Conservation (phyloP, 441 rosid species). For the Euphorbia schlechtendalii region DNA sequence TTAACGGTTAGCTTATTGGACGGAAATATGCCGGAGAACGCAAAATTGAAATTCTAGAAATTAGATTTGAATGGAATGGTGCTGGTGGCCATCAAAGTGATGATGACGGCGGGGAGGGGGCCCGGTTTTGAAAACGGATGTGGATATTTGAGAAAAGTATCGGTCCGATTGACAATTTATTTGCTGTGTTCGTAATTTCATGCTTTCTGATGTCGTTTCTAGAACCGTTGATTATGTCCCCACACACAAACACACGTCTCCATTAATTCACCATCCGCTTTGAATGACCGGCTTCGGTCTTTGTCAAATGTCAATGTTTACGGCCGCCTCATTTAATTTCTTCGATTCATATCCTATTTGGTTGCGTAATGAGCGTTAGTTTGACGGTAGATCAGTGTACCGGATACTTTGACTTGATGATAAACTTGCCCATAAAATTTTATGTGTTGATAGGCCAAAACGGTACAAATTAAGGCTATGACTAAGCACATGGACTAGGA, state of each 20-base stretch:
- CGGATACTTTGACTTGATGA: no score
- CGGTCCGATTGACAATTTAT: not conserved
- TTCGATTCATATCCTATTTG: not conserved
- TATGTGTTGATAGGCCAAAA: no score
- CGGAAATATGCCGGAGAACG: not conserved
- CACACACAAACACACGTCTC: not conserved
- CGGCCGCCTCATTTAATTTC: constrained; percentile 5
- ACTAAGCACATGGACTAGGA: no score
- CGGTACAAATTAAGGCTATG: no score
- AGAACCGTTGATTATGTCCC: not conserved
- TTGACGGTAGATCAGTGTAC: no score
- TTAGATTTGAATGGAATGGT: not conserved
- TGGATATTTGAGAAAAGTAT: not conserved
- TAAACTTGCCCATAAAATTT: no score
- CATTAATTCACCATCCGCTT: not conserved
- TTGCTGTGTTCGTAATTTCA: not conserved
- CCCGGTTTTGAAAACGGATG: not conserved
- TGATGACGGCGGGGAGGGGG: not conserved
- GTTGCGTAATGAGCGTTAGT: not conserved
- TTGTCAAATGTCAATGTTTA: constrained; percentile 9
- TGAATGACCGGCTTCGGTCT: not conserved
- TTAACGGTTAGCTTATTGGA: not conserved
- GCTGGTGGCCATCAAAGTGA: not conserved
- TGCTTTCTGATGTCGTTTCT: not conserved
- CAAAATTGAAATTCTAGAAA: not conserved